These are phyloP conservation scores for Colletotrichum tanaceti DNA, from an alignment of 2,329 filamentous ascomycete species.

Conservation along the genomic window DNA sequence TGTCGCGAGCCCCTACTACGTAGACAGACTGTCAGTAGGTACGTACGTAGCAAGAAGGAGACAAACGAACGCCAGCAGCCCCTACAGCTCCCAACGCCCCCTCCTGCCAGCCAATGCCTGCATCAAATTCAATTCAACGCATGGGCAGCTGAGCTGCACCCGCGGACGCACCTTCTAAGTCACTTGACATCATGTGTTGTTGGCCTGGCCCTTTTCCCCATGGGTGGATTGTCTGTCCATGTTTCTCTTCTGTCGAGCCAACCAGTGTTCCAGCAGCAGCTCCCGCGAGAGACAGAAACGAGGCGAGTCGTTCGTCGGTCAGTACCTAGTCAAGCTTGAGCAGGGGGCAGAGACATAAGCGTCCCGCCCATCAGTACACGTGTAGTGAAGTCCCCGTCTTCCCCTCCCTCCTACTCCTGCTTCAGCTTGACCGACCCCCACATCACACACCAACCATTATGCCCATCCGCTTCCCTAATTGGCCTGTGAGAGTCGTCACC, in stretches of 20 bases:
- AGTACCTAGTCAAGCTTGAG: background rate
- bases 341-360: background rate
- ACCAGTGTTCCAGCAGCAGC: constrained; percentile 1
- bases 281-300: constrained; percentile 10
- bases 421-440: background rate
- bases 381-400: no score
- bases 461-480: background rate
- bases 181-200: constrained; percentile 25
- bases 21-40: background rate
- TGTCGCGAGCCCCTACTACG: no score
- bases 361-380: no score
- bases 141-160: constrained; percentile 12
- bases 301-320: constrained; percentile 1
- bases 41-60: background rate
- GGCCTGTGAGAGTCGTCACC: constrained; percentile 13
- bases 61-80: background rate
- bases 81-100: background rate
- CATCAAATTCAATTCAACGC: background rate
- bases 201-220: constrained; percentile 17
- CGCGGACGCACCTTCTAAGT: constrained; percentile 21
- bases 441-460: constrained; percentile 5
- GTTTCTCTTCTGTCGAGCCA: background rate
- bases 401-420: no score
- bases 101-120: background rate
- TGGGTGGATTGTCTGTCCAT: constrained; percentile 21